phyloP scores from a whole-genome alignment of 1,284 basidiomycete genomes.

The Ceratobasidium sp. region DNA sequence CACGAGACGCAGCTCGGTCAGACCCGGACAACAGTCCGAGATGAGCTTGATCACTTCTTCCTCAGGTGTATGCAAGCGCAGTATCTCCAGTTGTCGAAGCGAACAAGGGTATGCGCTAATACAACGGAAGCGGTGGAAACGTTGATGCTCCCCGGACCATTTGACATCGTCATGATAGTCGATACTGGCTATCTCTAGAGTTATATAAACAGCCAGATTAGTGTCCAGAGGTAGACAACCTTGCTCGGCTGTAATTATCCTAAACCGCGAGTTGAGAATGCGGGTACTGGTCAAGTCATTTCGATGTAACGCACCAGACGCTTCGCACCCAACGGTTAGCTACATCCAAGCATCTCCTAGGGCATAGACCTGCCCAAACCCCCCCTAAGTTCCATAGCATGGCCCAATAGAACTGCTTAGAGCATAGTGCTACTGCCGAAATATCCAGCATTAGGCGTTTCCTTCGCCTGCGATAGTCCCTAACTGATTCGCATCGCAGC shows the following conservation, averaged over 20 bases:
- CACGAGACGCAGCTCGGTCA: slow-evolving; percentile 9
- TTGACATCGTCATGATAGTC: slow-evolving; percentile 3
- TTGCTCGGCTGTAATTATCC: not conserved
- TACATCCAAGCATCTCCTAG: no score
- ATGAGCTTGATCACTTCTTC: not conserved
- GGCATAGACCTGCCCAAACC: not conserved
- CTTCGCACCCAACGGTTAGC: no score
- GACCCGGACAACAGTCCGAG: not conserved
- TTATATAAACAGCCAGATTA: not conserved
- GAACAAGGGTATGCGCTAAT: not conserved
- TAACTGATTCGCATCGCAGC: not conserved
- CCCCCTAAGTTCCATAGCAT: not conserved
- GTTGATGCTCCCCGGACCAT: not conserved
- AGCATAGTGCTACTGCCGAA: not conserved
- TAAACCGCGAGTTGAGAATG: not conserved
- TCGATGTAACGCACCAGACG: no score
- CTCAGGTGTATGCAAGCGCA: not conserved
- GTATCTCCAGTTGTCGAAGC: slow-evolving; percentile 13
- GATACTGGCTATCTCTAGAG: slow-evolving; percentile 2
- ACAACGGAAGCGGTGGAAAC: not conserved
- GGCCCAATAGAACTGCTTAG: not conserved
- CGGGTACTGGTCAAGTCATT: not conserved
- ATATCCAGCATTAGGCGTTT: not conserved
- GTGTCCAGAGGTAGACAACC: not conserved
- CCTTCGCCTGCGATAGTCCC: not conserved